A percentile compares a stretch with the other conserved stretches of the same genome.
Conservation (phyloP, 2,329 filamentous ascomycete species). For the Clonostachys solani region DNA sequence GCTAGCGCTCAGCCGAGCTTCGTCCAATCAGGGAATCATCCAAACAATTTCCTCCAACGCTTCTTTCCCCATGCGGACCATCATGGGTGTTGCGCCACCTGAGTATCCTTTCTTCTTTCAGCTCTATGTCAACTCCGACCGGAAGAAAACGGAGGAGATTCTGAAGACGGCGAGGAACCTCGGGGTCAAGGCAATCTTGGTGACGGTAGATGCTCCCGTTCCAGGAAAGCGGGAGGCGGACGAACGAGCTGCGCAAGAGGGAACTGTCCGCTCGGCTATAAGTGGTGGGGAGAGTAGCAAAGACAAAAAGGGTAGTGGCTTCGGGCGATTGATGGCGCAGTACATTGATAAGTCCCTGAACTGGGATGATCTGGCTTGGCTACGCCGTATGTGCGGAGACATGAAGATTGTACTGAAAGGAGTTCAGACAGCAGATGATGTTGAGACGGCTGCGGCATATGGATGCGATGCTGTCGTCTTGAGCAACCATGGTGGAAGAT, state of each 20-base stretch:
- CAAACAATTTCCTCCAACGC: constrained; percentile 50
- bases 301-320: constrained; percentile 47
- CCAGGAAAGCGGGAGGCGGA: constrained; percentile 54
- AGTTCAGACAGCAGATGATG: constrained; percentile 51
- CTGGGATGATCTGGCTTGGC: constrained; percentile 50
- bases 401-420: constrained; percentile 54
- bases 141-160: constrained; percentile 39
- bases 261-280: constrained; percentile 28
- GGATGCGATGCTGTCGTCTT: constrained; percentile 50
- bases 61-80: constrained; percentile 38
- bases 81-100: constrained; percentile 26
- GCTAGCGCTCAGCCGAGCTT: constrained; percentile 42
- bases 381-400: constrained; percentile 32
- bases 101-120: constrained; percentile 47
- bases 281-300: constrained; percentile 36
- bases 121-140: constrained; percentile 48
- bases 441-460: constrained; percentile 39
- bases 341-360: constrained; percentile 46
- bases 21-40: constrained; percentile 39
- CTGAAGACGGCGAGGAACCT: constrained; percentile 29
- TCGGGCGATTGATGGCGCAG: constrained; percentile 45
- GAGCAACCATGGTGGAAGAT: constrained; percentile 55
- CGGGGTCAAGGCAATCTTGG: constrained; percentile 46
- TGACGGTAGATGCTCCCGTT: constrained; percentile 53
- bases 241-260: constrained; percentile 42